Base-by-base conservation (phyloP, 257 asterid species). In the Forsythia suspensa region DNA sequence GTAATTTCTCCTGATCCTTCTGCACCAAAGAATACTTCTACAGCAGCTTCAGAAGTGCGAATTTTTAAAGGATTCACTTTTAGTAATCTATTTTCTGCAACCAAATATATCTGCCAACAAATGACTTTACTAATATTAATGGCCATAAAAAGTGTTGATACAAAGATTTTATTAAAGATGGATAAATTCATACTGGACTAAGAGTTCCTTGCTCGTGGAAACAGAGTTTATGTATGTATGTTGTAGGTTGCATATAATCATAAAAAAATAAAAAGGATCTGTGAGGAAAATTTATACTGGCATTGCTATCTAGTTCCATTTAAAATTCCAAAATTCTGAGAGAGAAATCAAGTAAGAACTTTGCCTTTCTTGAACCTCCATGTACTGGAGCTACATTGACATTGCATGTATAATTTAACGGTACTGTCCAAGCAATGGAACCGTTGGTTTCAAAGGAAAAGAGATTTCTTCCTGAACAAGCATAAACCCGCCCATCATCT, bases 291-390 rank as follows among this genome's bases (percentile, higher is more conserved):
- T 67, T 48, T 48, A 15, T 15, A 8, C 12, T 41, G 9, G 34
- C 34, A 29, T 29, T 29, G 34, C 34, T 34, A 10, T 44, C 42
- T 13, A 39, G 16, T 20, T 72, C 18, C 15, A 24, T 52, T 0
- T 55, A 10, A 37, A 8, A 74, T 55, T 55, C 1, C 8, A 71
- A 6, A n/a, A 10, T 18, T n/a, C 52, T 2, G 36, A 70, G 20
- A 3, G 21, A 20, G 11, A 52, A 15, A 78, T 41, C 15, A 5
- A 61, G 76, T 36, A 3, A 51, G 83, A 51, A 63, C 20, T 82
- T 79, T 88, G 83, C 99, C 97, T 87, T 91, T 69, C 85, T 86
- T 52, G 97, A 87, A 29, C 93, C 98, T 65, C 97, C 99, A 40
- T 84, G 83, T 71, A 89, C 87, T 1, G 99, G 98, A 63, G 93